Evolutionary conservation across 2,329 filamentous ascomycete genomes (phyloP).

Genomic region (Tympanopsis confertula): DNA sequence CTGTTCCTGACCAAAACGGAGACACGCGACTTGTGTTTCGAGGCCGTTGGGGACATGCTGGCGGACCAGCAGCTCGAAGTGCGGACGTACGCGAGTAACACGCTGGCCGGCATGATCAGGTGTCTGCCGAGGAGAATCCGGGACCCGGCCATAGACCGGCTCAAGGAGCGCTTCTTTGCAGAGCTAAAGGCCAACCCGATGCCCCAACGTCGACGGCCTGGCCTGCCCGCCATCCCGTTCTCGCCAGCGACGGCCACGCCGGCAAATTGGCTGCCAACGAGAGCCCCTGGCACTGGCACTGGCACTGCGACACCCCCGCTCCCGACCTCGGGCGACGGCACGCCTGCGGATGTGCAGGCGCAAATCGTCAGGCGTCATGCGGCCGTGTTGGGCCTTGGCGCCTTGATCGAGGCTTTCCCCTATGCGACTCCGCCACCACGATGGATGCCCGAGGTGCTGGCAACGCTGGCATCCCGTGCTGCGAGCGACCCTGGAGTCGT

Average conservation of each 20-base stretch:
- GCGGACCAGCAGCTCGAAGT: constrained; percentile 87
- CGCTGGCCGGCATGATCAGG: constrained; percentile 91
- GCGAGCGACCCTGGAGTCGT: constrained; percentile 84
- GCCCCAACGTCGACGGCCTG: constrained; percentile 48
- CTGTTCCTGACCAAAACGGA: constrained; percentile 71
- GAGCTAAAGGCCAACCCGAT: constrained; percentile 73
- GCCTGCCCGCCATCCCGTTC: constrained; percentile 9
- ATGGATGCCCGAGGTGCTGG: constrained; percentile 90
- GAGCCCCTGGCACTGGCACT: constrained; percentile 26
- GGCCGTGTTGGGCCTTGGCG: constrained; percentile 80
- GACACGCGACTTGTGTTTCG: constrained; percentile 72
- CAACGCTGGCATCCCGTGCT: constrained; percentile 71
- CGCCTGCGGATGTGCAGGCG: constrained; percentile 58
- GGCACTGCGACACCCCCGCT: constrained; percentile 36
- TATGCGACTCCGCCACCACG: constrained; percentile 82
- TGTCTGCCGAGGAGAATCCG: constrained; percentile 78
- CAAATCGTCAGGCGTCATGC: constrained; percentile 77
- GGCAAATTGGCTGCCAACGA: too few relatives aligned
- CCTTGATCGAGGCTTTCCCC: constrained; percentile 87
- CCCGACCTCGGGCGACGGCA: constrained; percentile 46
- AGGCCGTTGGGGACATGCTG: constrained; percentile 91
- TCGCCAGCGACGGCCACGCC: constrained; percentile 17
- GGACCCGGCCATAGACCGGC: constrained; percentile 60
- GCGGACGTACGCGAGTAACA: constrained; percentile 80
- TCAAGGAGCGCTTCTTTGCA: constrained; percentile 70